Percentiles rank a stretch among this genome's conserved stretches.
These are phyloP conservation scores for Elongisporangium senticosum DNA, from an alignment of 352 stramenopile species.

Conservation along the genomic window DNA sequence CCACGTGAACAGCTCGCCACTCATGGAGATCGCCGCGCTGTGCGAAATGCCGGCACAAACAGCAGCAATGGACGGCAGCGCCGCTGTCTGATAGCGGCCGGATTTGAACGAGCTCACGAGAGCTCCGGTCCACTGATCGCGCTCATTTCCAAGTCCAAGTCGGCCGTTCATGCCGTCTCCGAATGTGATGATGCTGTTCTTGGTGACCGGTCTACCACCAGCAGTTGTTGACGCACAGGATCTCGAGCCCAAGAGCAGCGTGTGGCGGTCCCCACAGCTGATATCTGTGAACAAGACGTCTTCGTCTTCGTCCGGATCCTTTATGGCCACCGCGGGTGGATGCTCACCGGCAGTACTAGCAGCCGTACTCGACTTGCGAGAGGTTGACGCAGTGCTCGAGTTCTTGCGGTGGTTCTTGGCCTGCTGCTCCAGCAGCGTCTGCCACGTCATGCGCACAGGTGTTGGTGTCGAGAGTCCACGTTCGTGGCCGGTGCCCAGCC, in stretches of 20 bases:
- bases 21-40: constrained; percentile 38
- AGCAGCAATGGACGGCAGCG: constrained; percentile 26
- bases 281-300: constrained; percentile 50
- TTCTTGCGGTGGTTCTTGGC: background rate
- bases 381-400: background rate
- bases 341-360: background rate
- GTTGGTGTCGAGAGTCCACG: constrained; percentile 16
- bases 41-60: constrained; percentile 44
- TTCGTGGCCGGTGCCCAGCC: constrained; percentile 36
- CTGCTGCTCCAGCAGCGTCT: constrained; percentile 15
- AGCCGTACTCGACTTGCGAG: background rate
- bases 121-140: constrained; percentile 30
- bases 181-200: constrained; percentile 52
- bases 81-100: background rate
- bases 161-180: constrained; percentile 66
- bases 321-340: background rate
- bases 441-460: constrained; percentile 35
- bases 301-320: constrained; percentile 15
- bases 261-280: constrained; percentile 68
- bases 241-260: constrained; percentile 24
- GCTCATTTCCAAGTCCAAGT: constrained; percentile 48
- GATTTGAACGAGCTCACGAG: constrained; percentile 33
- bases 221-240: constrained; percentile 3
- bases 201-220: constrained; percentile 6
- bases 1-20: constrained; percentile 64